phyloP scores from a whole-genome alignment of 257 asterid species.

The Solanum piurae region DNA sequence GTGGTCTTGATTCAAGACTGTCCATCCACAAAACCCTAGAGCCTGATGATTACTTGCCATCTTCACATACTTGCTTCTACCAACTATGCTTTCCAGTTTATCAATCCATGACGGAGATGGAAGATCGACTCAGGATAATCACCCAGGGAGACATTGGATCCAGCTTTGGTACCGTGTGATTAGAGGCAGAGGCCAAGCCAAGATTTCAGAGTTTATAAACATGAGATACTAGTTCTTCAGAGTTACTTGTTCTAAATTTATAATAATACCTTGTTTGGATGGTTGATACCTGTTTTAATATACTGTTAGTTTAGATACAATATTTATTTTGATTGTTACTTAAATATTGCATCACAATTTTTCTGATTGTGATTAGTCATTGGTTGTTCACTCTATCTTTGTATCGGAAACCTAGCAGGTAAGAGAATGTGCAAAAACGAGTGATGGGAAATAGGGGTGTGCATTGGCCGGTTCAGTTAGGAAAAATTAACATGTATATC shows the following conservation, averaged over 20 bases:
- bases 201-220: not conserved
- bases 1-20: slow-evolving; percentile 66
- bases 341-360: not conserved
- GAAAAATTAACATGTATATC: not conserved
- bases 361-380: too few relatives aligned
- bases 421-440: too few relatives aligned
- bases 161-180: slow-evolving; percentile 59
- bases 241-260: not conserved
- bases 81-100: slow-evolving; percentile 71
- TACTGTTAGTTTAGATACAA: not conserved
- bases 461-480: not conserved
- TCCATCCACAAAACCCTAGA: slow-evolving; percentile 39
- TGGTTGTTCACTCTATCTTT: too few relatives aligned
- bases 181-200: not conserved
- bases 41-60: slow-evolving; percentile 52
- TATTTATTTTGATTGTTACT: not conserved
- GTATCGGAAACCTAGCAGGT: not conserved
- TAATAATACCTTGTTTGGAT: not conserved
- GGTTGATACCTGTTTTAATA: not conserved
- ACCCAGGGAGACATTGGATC: slow-evolving; percentile 72
- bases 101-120: slow-evolving; percentile 30
- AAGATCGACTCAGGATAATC: slow-evolving; percentile 44
- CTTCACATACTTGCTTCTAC: slow-evolving; percentile 89
- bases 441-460: not conserved
- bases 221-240: not conserved